These are phyloP conservation scores for Arxiozyma telluris DNA, from an alignment of 1,139 yeast species.

Conservation along the genomic window DNA sequence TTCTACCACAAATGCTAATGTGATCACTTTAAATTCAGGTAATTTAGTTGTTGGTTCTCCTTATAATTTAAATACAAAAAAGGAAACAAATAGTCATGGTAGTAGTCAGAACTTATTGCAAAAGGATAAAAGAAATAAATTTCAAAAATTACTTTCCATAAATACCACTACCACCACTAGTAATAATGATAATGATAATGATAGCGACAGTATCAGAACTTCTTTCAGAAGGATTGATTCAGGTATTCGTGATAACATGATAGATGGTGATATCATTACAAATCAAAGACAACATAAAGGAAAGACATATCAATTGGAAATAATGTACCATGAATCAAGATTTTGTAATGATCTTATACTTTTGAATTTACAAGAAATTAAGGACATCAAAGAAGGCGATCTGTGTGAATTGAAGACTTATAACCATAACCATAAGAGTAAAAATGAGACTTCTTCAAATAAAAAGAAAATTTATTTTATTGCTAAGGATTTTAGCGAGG, in stretches of 20 bases:
- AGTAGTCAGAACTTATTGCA: not conserved
- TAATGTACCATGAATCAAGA: constrained; percentile 69
- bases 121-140: not conserved
- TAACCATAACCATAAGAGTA: constrained; percentile 8
- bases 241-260: not conserved
- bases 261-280: not conserved
- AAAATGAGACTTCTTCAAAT: constrained; percentile 6
- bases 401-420: constrained; percentile 53
- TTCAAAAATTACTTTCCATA: not conserved
- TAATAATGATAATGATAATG: not conserved
- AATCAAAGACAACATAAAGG: not conserved
- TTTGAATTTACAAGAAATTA: constrained; percentile 48
- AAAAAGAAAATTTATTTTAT: constrained; percentile 38
- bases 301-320: constrained; percentile 33
- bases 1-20: constrained; percentile 15
- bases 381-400: constrained; percentile 61
- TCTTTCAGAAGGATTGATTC: not conserved
- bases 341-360: constrained; percentile 51
- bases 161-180: not conserved
- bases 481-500: constrained; percentile 34
- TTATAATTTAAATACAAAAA: not conserved
- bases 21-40: constrained; percentile 18
- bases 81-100: not conserved
- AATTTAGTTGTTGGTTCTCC: constrained; percentile 16
- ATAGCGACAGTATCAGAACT: too few relatives aligned